Evolutionary conservation across 148 eudicot species (phyloP).

Genomic region (Diospyros lotus): DNA sequence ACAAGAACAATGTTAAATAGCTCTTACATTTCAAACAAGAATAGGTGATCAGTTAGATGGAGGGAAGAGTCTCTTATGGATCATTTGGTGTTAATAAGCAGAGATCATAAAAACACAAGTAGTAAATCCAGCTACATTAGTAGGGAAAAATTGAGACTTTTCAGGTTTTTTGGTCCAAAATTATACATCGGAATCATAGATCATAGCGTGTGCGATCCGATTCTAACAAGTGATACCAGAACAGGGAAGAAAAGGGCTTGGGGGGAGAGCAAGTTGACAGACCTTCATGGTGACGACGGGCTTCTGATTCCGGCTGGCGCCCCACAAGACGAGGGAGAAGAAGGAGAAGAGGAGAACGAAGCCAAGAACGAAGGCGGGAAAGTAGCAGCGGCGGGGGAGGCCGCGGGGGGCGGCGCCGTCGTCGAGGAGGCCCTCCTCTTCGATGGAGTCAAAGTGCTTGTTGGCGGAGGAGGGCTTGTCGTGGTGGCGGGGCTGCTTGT

Average conservation of each 20-base stretch:
- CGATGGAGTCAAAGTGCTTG: slow-evolving; percentile 32
- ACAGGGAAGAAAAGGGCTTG: no score
- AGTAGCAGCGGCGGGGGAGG: slow-evolving; percentile 42
- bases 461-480: no score
- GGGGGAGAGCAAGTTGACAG: not conserved
- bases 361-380: slow-evolving; percentile 43
- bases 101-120: not conserved
- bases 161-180: not conserved
- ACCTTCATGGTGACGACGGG: slow-evolving; percentile 68
- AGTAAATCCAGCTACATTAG: not conserved
- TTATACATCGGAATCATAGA: not conserved
- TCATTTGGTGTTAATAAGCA: no score
- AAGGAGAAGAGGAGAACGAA: slow-evolving; percentile 55
- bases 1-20: no score
- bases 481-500: no score
- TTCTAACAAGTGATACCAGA: no score
- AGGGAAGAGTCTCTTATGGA: no score
- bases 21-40: no score
- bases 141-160: not conserved
- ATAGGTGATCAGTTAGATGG: no score
- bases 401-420: slow-evolving; percentile 28
- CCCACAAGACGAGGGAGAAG: slow-evolving; percentile 73
- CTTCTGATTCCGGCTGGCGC: slow-evolving; percentile 61
- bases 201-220: not conserved
- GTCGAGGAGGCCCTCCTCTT: slow-evolving; percentile 56